Evolutionary conservation across 768 basidiomycete genomes (phyloP).

Genomic region (Tylopilus subfusipes): DNA sequence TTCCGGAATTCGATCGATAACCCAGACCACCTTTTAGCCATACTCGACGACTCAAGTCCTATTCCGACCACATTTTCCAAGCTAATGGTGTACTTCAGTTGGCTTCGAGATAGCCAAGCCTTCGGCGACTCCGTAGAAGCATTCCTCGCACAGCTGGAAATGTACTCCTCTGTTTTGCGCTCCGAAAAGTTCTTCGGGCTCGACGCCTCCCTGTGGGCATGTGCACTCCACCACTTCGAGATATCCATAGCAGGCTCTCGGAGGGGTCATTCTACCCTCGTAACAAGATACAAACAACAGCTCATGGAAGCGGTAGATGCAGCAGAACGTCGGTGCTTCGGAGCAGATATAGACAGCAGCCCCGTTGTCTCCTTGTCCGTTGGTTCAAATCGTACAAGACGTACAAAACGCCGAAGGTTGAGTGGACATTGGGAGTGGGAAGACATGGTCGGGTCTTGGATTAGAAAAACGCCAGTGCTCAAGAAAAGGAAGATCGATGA

Average conservation of each 20-base stretch:
- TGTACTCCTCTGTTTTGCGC: conserved; percentile 31
- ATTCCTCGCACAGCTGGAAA: conserved; percentile 25
- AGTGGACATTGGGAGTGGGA: conserved; percentile 49
- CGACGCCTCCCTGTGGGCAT: conserved; percentile 53
- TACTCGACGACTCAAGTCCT: conserved; percentile 30
- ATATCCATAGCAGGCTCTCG: conserved; percentile 22
- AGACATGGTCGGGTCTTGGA: conserved; percentile 43
- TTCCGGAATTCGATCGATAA: conserved; percentile 8
- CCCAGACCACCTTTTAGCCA: conserved; percentile 15
- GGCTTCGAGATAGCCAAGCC: conserved; percentile 5
- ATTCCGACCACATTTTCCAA: conserved; percentile 30
- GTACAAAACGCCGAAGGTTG: conserved; percentile 8
- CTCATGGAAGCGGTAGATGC: conserved; percentile 47
- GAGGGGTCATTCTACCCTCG: conserved; percentile 20
- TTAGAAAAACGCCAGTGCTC: conserved; percentile 35
- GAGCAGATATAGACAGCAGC: conserved; percentile 17
- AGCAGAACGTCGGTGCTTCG: conserved; percentile 50
- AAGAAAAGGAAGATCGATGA: conserved; percentile 22
- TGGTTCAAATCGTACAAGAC: conserved; percentile 1
- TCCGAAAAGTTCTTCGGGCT: conserved; percentile 36
- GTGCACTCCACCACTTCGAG: conserved; percentile 47
- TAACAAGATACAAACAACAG: conserved; percentile 36
- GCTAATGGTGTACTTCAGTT: conserved; percentile 24
- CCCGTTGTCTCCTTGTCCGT: conserved; percentile 13
- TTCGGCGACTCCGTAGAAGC: conserved; percentile 16